A percentile compares a stretch with the other conserved stretches of the same genome.
Evolutionary conservation across 2,329 filamentous ascomycete species (phyloP).

Genomic region (Sporothrix inflata): DNA sequence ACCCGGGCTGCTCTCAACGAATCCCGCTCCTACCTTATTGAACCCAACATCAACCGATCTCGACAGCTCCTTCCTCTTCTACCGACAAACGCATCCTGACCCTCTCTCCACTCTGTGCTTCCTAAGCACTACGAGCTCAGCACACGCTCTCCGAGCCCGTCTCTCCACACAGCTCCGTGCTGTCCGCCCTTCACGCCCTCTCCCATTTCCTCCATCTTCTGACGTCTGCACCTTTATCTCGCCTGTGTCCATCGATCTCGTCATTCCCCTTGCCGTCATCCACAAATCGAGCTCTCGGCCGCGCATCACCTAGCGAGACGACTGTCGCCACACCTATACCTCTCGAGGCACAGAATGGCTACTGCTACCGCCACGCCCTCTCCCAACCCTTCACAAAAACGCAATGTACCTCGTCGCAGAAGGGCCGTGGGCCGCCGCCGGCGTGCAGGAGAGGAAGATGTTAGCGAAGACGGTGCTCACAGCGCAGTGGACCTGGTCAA

Average conservation of each 20-base stretch:
- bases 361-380: constrained; percentile 25
- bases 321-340: background rate
- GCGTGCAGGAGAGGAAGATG: constrained; percentile 67
- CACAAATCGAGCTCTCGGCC: background rate
- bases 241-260: background rate
- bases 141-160: background rate
- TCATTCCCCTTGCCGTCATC: background rate
- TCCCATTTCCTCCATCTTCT: background rate
- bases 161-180: background rate
- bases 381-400: constrained; percentile 27
- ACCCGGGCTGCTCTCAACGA: background rate
- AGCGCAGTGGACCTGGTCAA: constrained; percentile 59
- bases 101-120: background rate
- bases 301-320: background rate
- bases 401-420: constrained; percentile 56
- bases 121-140: background rate
- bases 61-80: constrained; percentile 1
- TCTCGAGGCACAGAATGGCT: constrained; percentile 28
- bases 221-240: background rate
- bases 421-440: constrained; percentile 69
- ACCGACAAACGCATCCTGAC: background rate
- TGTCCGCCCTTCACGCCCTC: background rate
- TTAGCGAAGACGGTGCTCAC: constrained; percentile 63
- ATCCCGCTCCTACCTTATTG: background rate
- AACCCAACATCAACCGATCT: too few species aligned